A percentile compares a stretch with the other conserved stretches of the same genome.
phyloP scores from a whole-genome alignment of 192 early-diverging fungal species.

The Phycomyces nitens region DNA sequence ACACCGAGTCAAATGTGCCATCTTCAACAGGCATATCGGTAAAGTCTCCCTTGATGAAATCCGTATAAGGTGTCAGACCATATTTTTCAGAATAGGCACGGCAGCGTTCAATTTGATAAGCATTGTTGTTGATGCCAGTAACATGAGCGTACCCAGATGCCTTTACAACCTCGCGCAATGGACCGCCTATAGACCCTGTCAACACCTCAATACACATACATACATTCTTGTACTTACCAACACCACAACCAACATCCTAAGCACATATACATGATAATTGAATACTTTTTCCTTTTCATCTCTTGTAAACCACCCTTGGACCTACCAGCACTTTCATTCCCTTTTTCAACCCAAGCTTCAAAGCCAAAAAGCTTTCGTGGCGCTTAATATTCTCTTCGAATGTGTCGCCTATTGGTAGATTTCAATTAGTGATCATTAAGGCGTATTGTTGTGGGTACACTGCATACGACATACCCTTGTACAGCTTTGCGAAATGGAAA shows the following conservation, averaged over 20 bases:
- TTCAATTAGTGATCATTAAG: too few relatives aligned
- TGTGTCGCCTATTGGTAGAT: constrained; percentile 47
- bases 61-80: constrained; percentile 56
- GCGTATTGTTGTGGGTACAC: neutral
- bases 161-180: constrained; percentile 80
- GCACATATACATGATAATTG: neutral
- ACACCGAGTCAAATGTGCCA: constrained; percentile 75
- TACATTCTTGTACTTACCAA: constrained; percentile 54
- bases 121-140: constrained; percentile 91
- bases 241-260: constrained; percentile 87
- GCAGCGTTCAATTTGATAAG: constrained; percentile 84
- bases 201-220: neutral
- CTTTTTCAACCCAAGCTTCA: constrained; percentile 57
- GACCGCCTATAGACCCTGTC: constrained; percentile 47
- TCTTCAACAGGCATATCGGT: constrained; percentile 79
- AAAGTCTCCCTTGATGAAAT: constrained; percentile 76
- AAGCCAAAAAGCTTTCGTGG: constrained; percentile 78
- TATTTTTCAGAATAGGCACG: constrained; percentile 67
- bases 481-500: constrained; percentile 85
- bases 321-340: constrained; percentile 71
- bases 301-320: too few relatives aligned
- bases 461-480: constrained; percentile 35
- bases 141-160: constrained; percentile 68
- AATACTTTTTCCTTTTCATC: too few relatives aligned
- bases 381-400: constrained; percentile 77